These are phyloP conservation scores for Colletotrichum siamense DNA, from an alignment of 2,329 filamentous ascomycete genomes.

Conservation along the genomic window DNA sequence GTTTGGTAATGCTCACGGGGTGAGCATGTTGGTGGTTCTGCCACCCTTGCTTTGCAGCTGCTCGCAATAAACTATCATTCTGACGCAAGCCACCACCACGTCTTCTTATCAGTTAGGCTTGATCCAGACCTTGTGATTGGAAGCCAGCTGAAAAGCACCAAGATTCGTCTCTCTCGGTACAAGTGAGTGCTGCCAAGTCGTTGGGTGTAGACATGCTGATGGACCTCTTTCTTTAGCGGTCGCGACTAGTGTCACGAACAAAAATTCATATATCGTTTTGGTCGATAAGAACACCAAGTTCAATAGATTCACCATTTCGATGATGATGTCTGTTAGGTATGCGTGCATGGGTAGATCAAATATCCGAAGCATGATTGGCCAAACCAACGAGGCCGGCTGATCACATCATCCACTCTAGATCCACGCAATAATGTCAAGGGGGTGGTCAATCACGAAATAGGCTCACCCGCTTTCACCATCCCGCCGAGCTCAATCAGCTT, in stretches of 20 bases:
- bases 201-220: not conserved
- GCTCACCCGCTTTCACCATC: slow-evolving; percentile 7
- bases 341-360: not conserved
- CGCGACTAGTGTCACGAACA: not conserved
- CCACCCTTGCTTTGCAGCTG: not conserved
- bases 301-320: not conserved
- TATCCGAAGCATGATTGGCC: not conserved
- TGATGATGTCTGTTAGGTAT: not conserved
- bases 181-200: not conserved
- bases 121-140: not conserved
- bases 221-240: not conserved
- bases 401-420: slow-evolving; percentile 16
- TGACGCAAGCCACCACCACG: not conserved
- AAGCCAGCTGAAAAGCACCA: not conserved
- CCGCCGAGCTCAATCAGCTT: not conserved
- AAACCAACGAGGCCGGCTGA: not conserved
- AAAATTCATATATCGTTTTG: not conserved
- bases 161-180: not conserved
- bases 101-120: not conserved
- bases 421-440: slow-evolving; percentile 8
- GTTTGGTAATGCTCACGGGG: not conserved
- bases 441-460: slow-evolving; percentile 20
- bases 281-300: not conserved
- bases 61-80: not conserved
- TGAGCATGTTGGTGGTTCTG: not conserved